A percentile compares a stretch with the other conserved stretches of the same genome.
These are phyloP conservation scores for Arachis stenosperma DNA, from an alignment of 306 rosid genomes.

Conservation along the genomic window DNA sequence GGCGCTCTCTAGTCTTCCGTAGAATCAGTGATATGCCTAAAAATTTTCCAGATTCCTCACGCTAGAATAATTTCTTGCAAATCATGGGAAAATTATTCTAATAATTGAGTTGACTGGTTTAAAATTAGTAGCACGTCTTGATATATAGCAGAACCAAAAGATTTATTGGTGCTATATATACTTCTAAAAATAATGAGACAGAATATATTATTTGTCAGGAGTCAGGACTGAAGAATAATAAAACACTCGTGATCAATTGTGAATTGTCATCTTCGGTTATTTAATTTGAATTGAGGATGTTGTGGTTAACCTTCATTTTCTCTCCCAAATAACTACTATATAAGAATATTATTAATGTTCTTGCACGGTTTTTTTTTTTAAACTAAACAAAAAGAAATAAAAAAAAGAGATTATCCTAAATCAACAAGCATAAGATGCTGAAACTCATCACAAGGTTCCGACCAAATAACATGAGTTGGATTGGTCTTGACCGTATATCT, in stretches of 20 bases:
- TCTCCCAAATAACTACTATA: not conserved
- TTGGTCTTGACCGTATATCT: too few species aligned
- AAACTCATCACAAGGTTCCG: too few species aligned
- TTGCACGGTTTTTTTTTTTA: too few species aligned
- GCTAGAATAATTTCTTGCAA: not conserved
- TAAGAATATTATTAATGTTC: too few species aligned
- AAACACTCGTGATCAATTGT: not conserved
- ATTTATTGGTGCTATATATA: constrained; percentile 1
- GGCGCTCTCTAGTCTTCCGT: too few species aligned
- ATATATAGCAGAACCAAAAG: not conserved
- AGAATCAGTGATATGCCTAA: not conserved
- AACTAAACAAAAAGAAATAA: too few species aligned
- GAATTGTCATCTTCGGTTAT: too few species aligned
- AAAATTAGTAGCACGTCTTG: constrained; percentile 20
- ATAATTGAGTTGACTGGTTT: constrained; percentile 24
- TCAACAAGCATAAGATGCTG: too few species aligned
- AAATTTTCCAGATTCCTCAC: not conserved
- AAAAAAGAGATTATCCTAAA: too few species aligned
- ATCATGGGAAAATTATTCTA: not conserved
- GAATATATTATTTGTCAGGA: constrained; percentile 19
- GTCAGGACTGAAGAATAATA: not conserved
- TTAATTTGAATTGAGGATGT: too few species aligned
- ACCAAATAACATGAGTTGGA: too few species aligned
- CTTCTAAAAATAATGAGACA: not conserved
- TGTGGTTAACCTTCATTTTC: too few species aligned